Evolutionary conservation across 352 stramenopile genomes (phyloP), one percentile per base, ranked within the genome.

Genomic region (Phytophthora boehmeriae): DNA sequence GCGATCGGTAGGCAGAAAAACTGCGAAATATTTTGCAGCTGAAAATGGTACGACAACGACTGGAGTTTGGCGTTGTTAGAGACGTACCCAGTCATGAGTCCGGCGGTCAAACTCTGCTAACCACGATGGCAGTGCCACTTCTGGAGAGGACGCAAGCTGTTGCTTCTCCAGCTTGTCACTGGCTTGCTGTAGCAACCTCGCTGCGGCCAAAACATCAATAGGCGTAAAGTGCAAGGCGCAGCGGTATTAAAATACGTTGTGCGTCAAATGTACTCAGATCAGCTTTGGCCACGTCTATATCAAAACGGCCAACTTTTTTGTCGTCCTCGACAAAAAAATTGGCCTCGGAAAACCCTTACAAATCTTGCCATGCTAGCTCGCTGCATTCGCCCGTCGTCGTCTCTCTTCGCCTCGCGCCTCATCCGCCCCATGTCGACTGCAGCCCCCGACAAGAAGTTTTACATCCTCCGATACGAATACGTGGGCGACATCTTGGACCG

Each of bases 391-490:
- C 56, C 48, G 20, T 38, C 54, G 6, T 60, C 63, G 13, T 44
- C 43, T 22, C 41, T 58, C 25, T 30, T 30, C 6, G 25, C 25
- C 25, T 30, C 25, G 32, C 42, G 23, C 17, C 38, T 65, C 9
- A 49, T 35, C 23, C 60, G 71, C 59, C 51, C 75, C 56, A 81
- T 88, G 68, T 70, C 72, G 39, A 59, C 68, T 32, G 52, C 66
- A n/a, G 25, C 52, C 6, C 45, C 55, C 51, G 65, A 80, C 55
- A 88, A 84, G 63, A 88, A 89, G 59, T 81, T 75, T 36, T 92
- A 75, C 69, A 75, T 93, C 43, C 66, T 93, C 35, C 80, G 72
- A 36, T 92, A 93, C 68, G 74, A 83, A 45, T 92, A 93, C 70
- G 73, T 86, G 52, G 50, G 73, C n/a, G 82, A 90, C 48, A 92